Evolutionary conservation across 768 basidiomycete species (phyloP).

Genomic region (Tremella yokohamensis): DNA sequence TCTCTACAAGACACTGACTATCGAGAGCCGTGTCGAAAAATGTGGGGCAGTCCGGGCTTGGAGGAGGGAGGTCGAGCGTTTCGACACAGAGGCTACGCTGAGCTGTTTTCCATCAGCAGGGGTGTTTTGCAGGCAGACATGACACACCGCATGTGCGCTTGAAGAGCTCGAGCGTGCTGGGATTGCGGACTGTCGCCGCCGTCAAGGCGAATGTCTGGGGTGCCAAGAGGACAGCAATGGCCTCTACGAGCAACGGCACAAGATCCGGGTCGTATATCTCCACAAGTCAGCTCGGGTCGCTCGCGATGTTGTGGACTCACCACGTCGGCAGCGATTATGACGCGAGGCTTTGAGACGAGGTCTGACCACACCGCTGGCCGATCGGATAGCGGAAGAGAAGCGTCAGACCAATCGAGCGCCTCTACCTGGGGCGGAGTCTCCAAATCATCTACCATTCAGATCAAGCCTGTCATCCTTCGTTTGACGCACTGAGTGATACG

Average conservation of each 20-base stretch:
- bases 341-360: slow-evolving; percentile 8
- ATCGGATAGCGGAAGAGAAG: slow-evolving; percentile 1
- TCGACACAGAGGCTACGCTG: slow-evolving; percentile 6
- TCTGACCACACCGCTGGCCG: slow-evolving; percentile 25
- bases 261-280: slow-evolving; percentile 51
- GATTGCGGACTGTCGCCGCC: slow-evolving; percentile 47
- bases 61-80: slow-evolving; percentile 16
- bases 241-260: slow-evolving; percentile 34
- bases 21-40: slow-evolving; percentile 43
- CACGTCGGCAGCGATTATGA: slow-evolving; percentile 46
- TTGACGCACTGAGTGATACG: slow-evolving; percentile 32
- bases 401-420: slow-evolving; percentile 40
- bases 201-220: slow-evolving; percentile 26
- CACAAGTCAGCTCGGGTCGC: background rate
- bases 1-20: slow-evolving; percentile 22
- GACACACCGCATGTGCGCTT: slow-evolving; percentile 30
- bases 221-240: slow-evolving; percentile 28
- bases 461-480: background rate
- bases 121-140: background rate
- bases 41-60: slow-evolving; percentile 15
- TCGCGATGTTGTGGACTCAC: slow-evolving; percentile 21
- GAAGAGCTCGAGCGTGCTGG: slow-evolving; percentile 37
- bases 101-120: slow-evolving; percentile 8
- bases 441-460: slow-evolving; percentile 9
- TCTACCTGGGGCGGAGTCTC: slow-evolving; percentile 4